Percentiles rank a stretch among this genome's conserved stretches.
These are phyloP conservation scores for Auricularia sp. DNA, from an alignment of 768 basidiomycete genomes.

Conservation along the genomic window DNA sequence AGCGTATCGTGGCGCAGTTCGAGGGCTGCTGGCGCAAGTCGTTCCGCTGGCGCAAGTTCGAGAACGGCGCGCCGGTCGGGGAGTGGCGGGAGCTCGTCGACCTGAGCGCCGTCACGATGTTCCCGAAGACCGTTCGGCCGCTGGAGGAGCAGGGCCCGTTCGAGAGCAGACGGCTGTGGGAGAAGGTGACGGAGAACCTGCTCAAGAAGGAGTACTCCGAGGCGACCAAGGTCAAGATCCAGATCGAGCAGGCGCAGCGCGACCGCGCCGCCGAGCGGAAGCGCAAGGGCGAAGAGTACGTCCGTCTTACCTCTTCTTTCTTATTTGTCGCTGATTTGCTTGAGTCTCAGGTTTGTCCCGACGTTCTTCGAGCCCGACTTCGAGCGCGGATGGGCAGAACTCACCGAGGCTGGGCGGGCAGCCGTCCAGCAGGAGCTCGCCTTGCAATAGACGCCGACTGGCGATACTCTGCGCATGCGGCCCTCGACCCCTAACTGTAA, in stretches of 20 bases:
- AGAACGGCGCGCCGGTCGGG: constrained; percentile 20
- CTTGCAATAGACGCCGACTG: background rate
- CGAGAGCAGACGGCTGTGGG: constrained; percentile 88
- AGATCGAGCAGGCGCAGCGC: constrained; percentile 88
- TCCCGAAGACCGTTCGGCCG: constrained; percentile 82
- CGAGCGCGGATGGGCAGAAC: constrained; percentile 49
- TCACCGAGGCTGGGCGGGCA: constrained; percentile 59
- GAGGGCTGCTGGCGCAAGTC: constrained; percentile 83
- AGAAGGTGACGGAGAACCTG: constrained; percentile 63
- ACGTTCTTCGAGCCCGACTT: constrained; percentile 65
- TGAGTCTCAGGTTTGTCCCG: constrained; percentile 49
- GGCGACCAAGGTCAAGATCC: constrained; percentile 84
- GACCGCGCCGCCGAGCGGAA: constrained; percentile 84
- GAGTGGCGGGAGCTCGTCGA: constrained; percentile 69
- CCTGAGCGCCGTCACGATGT: constrained; percentile 50
- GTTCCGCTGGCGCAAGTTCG: constrained; percentile 67
- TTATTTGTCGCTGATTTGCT: background rate
- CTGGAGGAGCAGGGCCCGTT: constrained; percentile 63
- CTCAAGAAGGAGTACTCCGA: constrained; percentile 79
- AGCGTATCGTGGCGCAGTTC: constrained; percentile 65
- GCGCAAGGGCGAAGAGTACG: constrained; percentile 66
- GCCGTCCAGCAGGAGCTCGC: constrained; percentile 61
- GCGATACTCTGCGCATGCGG: no score
- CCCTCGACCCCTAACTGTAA: no score
- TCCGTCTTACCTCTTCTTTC: constrained; percentile 14